Base-by-base conservation (phyloP, 495 filamentous ascomycete genomes). In the Neohortaea acidophila region DNA sequence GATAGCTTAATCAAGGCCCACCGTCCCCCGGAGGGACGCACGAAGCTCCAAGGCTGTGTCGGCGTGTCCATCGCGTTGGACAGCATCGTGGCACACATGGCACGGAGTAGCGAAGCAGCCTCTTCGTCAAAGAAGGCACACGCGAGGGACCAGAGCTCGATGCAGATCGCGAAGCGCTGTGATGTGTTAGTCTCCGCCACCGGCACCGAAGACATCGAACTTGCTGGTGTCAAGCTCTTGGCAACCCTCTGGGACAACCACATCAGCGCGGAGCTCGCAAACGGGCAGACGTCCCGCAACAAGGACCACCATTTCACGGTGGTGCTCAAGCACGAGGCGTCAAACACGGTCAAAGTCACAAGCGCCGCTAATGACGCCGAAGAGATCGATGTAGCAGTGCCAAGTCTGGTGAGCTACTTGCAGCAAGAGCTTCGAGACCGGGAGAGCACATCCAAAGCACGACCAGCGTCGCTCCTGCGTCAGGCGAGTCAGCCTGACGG, bases 51-150 rank as follows among this genome's bases (percentile, higher is more conserved):
- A 24, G 36, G 37, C 49, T 87, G 82, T 8, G 89, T 96, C 25
- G 89, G 89, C 2, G 91, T 94, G 52, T 87, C 87, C 47, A 62
- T 97, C 24, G 81, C 81, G 19, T 93, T 83, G 72, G 85, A 94
- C 48, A 73, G 78, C 44, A 65, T 87, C 10, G 70, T 74, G 38
- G 66, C 64, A 4, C 66, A 70, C 27, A 75, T 85, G 77, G 52
- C 67, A 40, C 67, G 81, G 17, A 77, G 77, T 36, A 58, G 61
- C 22, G 34, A 25, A 9, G 59, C 60, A 4, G 58, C 67, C 2
- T 84, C 46, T 21, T 27, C 18, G 3, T 13, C 23, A 2, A 49
- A 46, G 21, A 33, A 29, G 24, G 59, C 67, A 2, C 78, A 73
- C 39, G 48, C 77, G 15, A 91, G 83, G 58, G 81, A 37, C 8